Conservation (phyloP, 192 early-diverging fungal genomes). For the Coemansia sp. region DNA sequence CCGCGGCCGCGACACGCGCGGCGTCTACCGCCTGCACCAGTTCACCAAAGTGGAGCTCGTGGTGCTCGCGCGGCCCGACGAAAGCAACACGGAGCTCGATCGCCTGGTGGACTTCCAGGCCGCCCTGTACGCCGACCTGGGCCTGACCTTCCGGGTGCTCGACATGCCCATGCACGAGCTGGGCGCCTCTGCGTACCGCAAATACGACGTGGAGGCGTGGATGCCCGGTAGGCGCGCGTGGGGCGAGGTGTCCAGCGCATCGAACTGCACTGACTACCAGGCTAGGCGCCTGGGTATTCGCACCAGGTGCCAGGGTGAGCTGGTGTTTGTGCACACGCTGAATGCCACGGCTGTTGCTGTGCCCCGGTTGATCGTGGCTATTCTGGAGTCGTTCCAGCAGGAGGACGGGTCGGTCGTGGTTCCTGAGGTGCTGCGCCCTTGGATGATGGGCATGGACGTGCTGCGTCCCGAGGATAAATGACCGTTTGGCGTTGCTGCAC, state of each 20-base stretch:
- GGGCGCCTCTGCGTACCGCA: slow-evolving; percentile 86
- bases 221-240: slow-evolving; percentile 80
- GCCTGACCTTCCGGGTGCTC: slow-evolving; percentile 72
- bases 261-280: slow-evolving; percentile 95
- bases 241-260: slow-evolving; percentile 80
- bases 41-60: slow-evolving; percentile 95
- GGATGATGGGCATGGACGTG: slow-evolving; percentile 57
- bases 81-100: slow-evolving; percentile 66
- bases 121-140: slow-evolving; percentile 71
- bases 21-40: slow-evolving; percentile 91
- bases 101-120: slow-evolving; percentile 74
- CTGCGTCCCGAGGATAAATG: no score
- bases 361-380: slow-evolving; percentile 81
- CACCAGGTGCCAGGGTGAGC: slow-evolving; percentile 30
- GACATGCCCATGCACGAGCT: slow-evolving; percentile 93
- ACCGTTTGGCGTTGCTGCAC: not conserved
- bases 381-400: slow-evolving; percentile 76
- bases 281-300: slow-evolving; percentile 78
- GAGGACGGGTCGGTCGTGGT: slow-evolving; percentile 68
- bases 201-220: slow-evolving; percentile 96
- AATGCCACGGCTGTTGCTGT: slow-evolving; percentile 93
- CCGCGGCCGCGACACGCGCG: slow-evolving; percentile 78
- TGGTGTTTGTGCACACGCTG: slow-evolving; percentile 77
- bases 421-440: slow-evolving; percentile 69
- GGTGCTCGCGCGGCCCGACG: slow-evolving; percentile 60